Conservation (phyloP, 306 rosid genomes). For the Pachyrhizus erosus region DNA sequence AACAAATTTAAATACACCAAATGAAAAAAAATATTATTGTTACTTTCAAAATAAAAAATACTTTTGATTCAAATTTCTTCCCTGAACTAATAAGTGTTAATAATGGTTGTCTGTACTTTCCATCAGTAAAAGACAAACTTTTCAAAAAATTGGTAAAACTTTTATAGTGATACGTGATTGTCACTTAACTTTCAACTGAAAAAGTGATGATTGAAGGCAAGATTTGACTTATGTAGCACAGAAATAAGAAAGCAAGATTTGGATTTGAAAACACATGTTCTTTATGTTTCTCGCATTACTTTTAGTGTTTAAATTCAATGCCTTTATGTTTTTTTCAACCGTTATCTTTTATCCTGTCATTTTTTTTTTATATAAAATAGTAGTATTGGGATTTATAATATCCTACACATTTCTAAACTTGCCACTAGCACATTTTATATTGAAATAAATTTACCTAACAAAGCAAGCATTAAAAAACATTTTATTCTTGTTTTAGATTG, state of each 20-base stretch:
- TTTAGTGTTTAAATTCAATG: too few relatives aligned
- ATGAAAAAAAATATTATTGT: too few relatives aligned
- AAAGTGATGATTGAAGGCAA: not conserved
- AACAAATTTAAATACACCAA: too few relatives aligned
- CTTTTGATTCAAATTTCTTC: too few relatives aligned
- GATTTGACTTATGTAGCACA: too few relatives aligned
- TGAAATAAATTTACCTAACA: not conserved
- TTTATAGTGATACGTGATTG: not conserved
- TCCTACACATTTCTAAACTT: not conserved
- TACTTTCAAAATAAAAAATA: too few relatives aligned
- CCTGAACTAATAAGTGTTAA: too few relatives aligned
- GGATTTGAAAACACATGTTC: too few relatives aligned
- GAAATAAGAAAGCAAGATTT: too few relatives aligned
- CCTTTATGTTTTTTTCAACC: not conserved
- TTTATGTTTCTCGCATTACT: too few relatives aligned
- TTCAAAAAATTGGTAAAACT: not conserved
- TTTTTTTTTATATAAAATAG: not conserved
- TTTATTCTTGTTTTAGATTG: not conserved
- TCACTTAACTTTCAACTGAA: not conserved
- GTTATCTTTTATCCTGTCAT: not conserved
- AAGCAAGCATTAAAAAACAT: not conserved
- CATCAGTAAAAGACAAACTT: not conserved
- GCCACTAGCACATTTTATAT: not conserved
- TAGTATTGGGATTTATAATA: not conserved
- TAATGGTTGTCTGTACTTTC: not conserved